Evolutionary conservation across 331 rosid genomes (phyloP).

Genomic region (Ulmus americana): DNA sequence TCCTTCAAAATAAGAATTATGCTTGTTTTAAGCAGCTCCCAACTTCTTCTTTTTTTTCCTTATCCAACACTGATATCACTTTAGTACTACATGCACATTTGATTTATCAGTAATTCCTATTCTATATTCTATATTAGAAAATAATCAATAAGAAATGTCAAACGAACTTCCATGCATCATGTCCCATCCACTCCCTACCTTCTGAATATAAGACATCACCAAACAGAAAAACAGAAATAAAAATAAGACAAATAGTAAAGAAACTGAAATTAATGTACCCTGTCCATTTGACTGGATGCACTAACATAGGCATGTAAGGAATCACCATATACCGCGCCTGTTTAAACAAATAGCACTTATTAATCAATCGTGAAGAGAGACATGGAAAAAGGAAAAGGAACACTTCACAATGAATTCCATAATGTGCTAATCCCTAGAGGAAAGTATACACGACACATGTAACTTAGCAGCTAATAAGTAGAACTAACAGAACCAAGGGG

Average conservation of each 20-base stretch:
- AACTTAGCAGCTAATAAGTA: conserved; percentile 7
- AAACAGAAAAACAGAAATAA: conserved; percentile 7
- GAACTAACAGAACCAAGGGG: conserved; percentile 4
- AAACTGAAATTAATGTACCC: conserved; percentile 52
- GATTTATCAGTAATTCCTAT: no score
- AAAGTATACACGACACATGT: no score
- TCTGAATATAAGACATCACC: background rate
- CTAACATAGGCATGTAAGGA: conserved; percentile 96
- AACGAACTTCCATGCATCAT: background rate
- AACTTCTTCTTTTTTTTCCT: no score
- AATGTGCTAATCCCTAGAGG: background rate
- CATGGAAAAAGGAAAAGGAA: background rate
- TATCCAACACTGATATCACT: no score
- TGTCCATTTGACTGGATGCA: conserved; percentile 82
- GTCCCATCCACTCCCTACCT: background rate
- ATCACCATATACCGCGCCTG: conserved; percentile 90
- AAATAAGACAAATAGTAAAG: no score
- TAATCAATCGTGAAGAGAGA: conserved; percentile 1
- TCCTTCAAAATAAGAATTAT: no score
- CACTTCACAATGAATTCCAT: conserved; percentile 3
- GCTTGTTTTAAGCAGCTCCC: no score
- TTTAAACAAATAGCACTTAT: conserved; percentile 23
- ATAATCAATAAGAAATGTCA: background rate
- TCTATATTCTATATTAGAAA: background rate
- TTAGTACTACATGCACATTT: no score